A percentile compares a stretch with the other conserved stretches of the same genome.
These are phyloP conservation scores for grape (Vitis vinifera) DNA, from an alignment of 164 flowering plant species.

Conservation along the genomic window ASM3070453v1 NC_081819.1:20659501-20660000, in stretches of 20 bases:
- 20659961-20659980: conserved; percentile 11
- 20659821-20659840: conserved; percentile 11
- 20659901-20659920: conserved; percentile 7
- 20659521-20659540: conserved; percentile 13
- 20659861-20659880: conserved; percentile 8
- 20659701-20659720: conserved; percentile 14
- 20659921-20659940: conserved; percentile 12
- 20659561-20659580: conserved; percentile 15
- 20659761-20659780: conserved; percentile 76
- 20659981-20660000: too few relatives aligned
- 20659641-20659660: conserved; percentile 5
- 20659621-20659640: conserved; percentile 14
- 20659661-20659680: conserved; percentile 11
- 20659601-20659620: conserved; percentile 4
- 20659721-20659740: conserved; percentile 27
- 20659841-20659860: conserved; percentile 9
- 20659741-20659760: conserved; percentile 65
- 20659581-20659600: conserved; percentile 6
- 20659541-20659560: conserved; percentile 11
- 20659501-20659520: conserved; percentile 8
- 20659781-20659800: conserved; percentile 38
- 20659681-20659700: conserved; percentile 12
- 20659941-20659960: conserved; percentile 13
- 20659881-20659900: conserved; percentile 10
- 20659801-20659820: conserved; percentile 17